phyloP scores from a whole-genome alignment of 495 filamentous ascomycete species.

The Parachaetomium inaequale region DNA sequence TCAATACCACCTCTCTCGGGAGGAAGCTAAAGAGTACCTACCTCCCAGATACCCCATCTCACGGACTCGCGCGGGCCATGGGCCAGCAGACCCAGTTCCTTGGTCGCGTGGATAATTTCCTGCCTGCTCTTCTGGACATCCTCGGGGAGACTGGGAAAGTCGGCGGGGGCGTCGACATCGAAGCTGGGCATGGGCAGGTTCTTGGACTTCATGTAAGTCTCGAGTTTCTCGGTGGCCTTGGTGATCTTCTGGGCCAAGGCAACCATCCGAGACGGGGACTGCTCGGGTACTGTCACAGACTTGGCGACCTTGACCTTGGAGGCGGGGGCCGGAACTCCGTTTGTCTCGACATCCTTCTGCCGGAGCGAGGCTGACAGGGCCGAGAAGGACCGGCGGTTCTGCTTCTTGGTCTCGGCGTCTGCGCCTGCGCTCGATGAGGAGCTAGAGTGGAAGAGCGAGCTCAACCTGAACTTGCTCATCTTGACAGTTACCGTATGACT shows the following conservation, averaged over 20 bases:
- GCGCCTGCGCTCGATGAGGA: constrained; percentile 23
- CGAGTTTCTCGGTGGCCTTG: constrained; percentile 40
- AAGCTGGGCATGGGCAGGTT: constrained; percentile 37
- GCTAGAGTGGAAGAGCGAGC: constrained; percentile 31
- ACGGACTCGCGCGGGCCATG: constrained; percentile 41
- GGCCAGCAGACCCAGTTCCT: constrained; percentile 40
- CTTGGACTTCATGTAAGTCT: constrained; percentile 39
- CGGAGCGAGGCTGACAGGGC: constrained; percentile 18
- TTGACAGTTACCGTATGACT: constrained; percentile 14
- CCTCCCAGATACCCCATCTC: constrained; percentile 43
- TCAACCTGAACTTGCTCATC: constrained; percentile 37
- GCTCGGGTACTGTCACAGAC: neutral
- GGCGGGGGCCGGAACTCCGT: constrained; percentile 1
- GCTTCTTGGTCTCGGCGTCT: constrained; percentile 32
- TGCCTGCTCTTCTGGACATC: constrained; percentile 35
- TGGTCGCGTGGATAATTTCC: constrained; percentile 39
- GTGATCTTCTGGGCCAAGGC: constrained; percentile 39
- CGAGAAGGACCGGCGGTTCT: constrained; percentile 30
- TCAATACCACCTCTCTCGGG: neutral
- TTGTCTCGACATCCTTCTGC: constrained; percentile 24
- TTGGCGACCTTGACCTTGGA: constrained; percentile 7
- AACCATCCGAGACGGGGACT: constrained; percentile 34
- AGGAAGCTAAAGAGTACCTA: constrained; percentile 9
- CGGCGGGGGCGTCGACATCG: constrained; percentile 35
- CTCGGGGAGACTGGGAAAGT: constrained; percentile 40